Conservation (phyloP, 331 rosid genomes). For the Malus hybrid region DNA sequence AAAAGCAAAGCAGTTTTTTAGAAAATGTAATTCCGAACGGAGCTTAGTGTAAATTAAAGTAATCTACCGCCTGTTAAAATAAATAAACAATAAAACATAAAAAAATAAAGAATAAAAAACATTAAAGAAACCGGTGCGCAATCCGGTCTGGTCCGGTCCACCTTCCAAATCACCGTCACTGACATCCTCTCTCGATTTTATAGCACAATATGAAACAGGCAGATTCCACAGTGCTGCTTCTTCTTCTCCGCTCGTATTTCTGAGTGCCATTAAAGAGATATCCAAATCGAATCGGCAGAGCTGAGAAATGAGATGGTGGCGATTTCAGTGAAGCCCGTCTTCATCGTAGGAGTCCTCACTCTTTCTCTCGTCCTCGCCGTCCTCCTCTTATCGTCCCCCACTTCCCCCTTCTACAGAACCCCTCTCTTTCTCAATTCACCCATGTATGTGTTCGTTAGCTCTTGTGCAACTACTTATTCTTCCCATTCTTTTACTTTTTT, state of each 20-base stretch:
- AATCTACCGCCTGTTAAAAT: no score
- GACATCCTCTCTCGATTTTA: not conserved
- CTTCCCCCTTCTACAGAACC: constrained; percentile 26
- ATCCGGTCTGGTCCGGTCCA: not conserved
- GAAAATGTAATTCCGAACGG: no score
- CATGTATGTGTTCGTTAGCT: constrained; percentile 31
- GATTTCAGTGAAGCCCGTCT: constrained; percentile 58
- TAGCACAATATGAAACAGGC: not conserved
- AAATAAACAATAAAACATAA: no score
- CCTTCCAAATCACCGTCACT: not conserved
- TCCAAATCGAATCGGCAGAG: not conserved
- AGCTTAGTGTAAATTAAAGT: no score
- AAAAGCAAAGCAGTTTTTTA: no score
- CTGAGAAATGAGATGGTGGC: constrained; percentile 44
- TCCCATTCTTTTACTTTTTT: not conserved
- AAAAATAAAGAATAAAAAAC: no score
- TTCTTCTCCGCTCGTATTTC: not conserved
- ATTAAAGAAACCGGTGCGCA: not conserved
- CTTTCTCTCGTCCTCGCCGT: constrained; percentile 40
- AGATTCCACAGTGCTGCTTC: not conserved
- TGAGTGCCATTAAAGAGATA: not conserved
- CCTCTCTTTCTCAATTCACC: constrained; percentile 21
- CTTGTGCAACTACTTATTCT: not conserved
- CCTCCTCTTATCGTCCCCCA: constrained; percentile 39
- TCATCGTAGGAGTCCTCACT: constrained; percentile 31